Evolutionary conservation across 495 filamentous ascomycete genomes (phyloP), one percentile per base, ranked within the genome.

Genomic region (Penicillium odoratum): DNA sequence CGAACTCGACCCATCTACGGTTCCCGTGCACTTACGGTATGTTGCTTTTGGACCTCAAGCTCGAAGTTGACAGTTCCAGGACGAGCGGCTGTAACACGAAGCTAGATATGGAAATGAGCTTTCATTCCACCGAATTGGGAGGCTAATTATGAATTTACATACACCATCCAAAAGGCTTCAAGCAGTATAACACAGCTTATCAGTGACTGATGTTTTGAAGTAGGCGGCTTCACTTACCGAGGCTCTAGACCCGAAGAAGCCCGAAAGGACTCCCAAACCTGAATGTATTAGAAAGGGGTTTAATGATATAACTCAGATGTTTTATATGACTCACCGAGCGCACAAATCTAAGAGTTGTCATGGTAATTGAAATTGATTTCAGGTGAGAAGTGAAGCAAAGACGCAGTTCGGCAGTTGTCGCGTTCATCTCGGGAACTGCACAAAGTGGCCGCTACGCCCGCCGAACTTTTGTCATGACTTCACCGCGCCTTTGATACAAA

Each of bases 1-100:
- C 1, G 13, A 9, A 36, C 13, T 36, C 9, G 2, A 11, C 10
- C 7, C 10, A 2, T 11, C 33, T 8, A 36, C 13, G 33, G 21
- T 21, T 21, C 8, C 33, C 11, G 33, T 18, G 10, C 18, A 60
- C 78, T 59, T 73, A 96, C 92, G 5, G 93, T 97, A 70, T 98
- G 94, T 51, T 96, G 82, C 63, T 92, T 90, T 43, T 87, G 73
- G 50, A 98, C 89, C 53, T 90, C 82, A 31, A 98, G 78, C 67
- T 96, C 91, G 68, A 98, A 96, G 44, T 89, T 85, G 38, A 98
- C 93, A 29, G 77, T 78, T 36, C 93, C 93, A 7, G 88, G 85
- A n/a, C 69, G 72, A 48, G 91, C 93, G 48, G 86, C 80, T 16
- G 84, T 92, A 33, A 98, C 78, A 47, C 84, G 86, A 44, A 98